Base-by-base conservation (phyloP, 2,329 filamentous ascomycete genomes). In the Sporothrix protearum region DNA sequence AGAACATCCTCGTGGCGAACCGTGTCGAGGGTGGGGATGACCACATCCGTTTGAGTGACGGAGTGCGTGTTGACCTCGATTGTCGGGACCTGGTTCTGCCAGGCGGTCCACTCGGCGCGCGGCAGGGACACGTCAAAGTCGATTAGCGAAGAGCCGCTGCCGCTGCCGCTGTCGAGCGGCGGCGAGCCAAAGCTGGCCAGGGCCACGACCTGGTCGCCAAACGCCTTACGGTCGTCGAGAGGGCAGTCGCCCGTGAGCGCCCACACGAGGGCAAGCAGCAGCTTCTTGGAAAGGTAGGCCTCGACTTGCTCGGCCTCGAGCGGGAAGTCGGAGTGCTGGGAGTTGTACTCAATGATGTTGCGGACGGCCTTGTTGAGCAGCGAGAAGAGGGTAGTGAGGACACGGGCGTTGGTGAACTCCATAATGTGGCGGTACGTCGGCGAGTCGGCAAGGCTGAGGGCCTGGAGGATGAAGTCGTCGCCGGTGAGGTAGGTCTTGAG, bases 1-100 rank as follows among this genome's bases (percentile, higher is more conserved):
- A 99, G 86, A n/a, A 99, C 93, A 81, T 98, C 96, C 80, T 99
- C 96, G 77, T 99, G 96, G 39, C 96, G 93, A 59, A 99, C 92
- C 36, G 96, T 99, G 80, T 99, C 96, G 67, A 99, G 85, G 0
- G 96, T 99, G 0, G 96, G 96, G 78, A 99, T 99, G 73, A 99
- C 96, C 53, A 98, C 93, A 80, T 99, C 96, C 0, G 96, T 99
- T 80, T 99, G 94, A 0, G 93, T 97, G 78, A 99, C 91, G 5
- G 95, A 97, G 80, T 99, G 96, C 0, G 96, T 99, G 80, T 99
- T 98, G 81, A 99, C 92, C 80, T 99, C 96, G 71, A 99, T 91
- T 12, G 88, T 91, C 19, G 96, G 96, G 16, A 99, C 96, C 80
- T 97, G 92, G 74, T 91, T 93, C 80, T 97, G 95, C 96, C 96